phyloP scores from a whole-genome alignment of 2,329 filamentous ascomycete species.

The Aspergillus pseudotamarii region DNA sequence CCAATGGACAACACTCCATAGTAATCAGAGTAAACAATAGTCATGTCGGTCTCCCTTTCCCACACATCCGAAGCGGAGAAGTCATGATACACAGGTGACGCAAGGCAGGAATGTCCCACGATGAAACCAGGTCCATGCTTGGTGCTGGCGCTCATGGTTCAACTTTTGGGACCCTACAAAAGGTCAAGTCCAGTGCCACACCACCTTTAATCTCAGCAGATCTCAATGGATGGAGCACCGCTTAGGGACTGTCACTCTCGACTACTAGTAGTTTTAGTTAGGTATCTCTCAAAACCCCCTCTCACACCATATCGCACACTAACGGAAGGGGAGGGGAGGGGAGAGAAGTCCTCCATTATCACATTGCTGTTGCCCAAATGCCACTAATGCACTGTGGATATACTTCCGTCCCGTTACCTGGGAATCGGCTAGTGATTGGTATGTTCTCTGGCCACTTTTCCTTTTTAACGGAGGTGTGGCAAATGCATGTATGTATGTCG shows the following conservation, averaged over 20 bases:
- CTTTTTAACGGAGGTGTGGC: not conserved
- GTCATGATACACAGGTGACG: conserved; percentile 1
- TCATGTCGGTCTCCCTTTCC: not conserved
- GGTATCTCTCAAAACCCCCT: not conserved
- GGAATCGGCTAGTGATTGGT: not conserved
- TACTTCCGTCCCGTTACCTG: not conserved
- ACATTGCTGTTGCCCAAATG: not conserved
- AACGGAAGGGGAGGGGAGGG: not conserved
- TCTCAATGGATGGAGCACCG: not conserved
- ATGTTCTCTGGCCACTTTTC: not conserved
- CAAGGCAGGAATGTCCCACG: conserved; percentile 1
- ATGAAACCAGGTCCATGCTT: not conserved
- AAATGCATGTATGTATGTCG: not conserved
- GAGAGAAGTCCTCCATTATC: not conserved
- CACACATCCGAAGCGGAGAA: not conserved
- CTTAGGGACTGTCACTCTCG: not conserved
- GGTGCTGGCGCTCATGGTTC: not conserved
- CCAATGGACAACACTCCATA: not conserved
- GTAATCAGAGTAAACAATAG: not conserved
- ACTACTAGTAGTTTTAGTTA: not conserved
- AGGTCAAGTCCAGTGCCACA: not conserved
- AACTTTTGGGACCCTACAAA: not conserved
- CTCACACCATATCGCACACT: not conserved
- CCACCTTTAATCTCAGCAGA: not conserved
- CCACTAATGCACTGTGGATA: not conserved